Evolutionary conservation across 1,284 basidiomycete species (phyloP), one percentile per base, ranked within the genome.

Genomic region (Leccinum insigne): DNA sequence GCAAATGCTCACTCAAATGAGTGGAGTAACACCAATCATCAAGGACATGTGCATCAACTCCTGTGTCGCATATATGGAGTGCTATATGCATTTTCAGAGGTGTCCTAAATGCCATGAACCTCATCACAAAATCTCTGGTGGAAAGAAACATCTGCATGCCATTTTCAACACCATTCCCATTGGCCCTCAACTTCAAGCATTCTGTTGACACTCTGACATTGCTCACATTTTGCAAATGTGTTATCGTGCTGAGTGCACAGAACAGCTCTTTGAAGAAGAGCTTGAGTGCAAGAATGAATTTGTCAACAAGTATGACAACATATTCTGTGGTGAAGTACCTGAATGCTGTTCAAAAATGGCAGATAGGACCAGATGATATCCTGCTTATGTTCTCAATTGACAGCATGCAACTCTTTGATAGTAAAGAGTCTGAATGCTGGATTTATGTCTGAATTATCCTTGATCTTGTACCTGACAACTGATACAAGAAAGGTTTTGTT

Each of bases 131-230:
- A 18, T 49, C 18, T 49, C 47, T 21, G 47, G 47, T 21, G n/a
- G 18, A 21, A 49, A 49, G 18, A n/a, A 11, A 10, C 18, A n/a
- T 63, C 69, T 8, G 2, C 5, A 4, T 5, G 70, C 71, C 13
- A 64, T 73, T 13, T 80, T 79, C 63, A 68, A 71, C 23, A 80
- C 77, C 0, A 72, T 81, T 6, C 47, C 18, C 18, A 49, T 49
- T 49, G 47, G 47, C 47, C 47, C 47, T 9, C 47, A 49, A 49
- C 47, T 80, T 75, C 2, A 81, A 59, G 78, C 78, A 0, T 63
- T 77, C 3, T 75, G 66, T 42, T 65, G 71, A 10, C 64, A 64
- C 42, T 63, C 67, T 0, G 67, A 78, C 8, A 70, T 65, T 10
- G 76, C 77, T 2, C 8, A 66, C 2, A 62, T 29, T 29, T 29